Percentiles rank a stretch among this genome's conserved stretches.
Conservation (phyloP, 768 basidiomycete species). For the Trichaptum fuscoviolaceum region DNA sequence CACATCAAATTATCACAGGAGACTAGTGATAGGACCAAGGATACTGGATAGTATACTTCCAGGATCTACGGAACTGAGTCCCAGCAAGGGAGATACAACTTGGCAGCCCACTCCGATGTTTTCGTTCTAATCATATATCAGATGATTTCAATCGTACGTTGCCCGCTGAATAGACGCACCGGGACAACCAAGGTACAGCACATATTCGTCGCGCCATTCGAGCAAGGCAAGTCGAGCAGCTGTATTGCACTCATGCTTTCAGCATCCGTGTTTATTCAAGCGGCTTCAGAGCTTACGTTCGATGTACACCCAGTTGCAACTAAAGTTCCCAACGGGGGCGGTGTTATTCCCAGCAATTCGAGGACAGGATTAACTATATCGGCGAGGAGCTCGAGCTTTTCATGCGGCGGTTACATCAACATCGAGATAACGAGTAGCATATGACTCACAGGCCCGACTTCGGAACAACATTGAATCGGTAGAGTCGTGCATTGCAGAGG, state of each 20-base stretch:
- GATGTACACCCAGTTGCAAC: background rate
- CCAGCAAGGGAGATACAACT: background rate
- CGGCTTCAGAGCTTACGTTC: background rate
- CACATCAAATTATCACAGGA: too few relatives aligned
- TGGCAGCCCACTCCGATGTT: background rate
- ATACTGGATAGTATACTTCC: background rate
- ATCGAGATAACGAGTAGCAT: background rate
- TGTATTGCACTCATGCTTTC: background rate
- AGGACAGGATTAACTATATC: background rate
- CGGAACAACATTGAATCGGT: background rate
- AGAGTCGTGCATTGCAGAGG: background rate
- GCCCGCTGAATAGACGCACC: background rate
- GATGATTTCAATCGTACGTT: background rate
- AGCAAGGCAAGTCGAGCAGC: background rate
- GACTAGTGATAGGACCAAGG: background rate
- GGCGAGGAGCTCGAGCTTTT: background rate
- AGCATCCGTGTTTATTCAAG: background rate
- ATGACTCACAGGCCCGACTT: background rate
- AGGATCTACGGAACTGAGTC: background rate
- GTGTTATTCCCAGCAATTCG: background rate
- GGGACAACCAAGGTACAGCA: background rate
- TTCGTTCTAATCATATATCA: background rate
- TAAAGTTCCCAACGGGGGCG: background rate
- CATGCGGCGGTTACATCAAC: background rate
- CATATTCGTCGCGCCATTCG: background rate